phyloP scores from a whole-genome alignment of 2,329 filamentous ascomycete species.

The Cytospora piceae region DNA sequence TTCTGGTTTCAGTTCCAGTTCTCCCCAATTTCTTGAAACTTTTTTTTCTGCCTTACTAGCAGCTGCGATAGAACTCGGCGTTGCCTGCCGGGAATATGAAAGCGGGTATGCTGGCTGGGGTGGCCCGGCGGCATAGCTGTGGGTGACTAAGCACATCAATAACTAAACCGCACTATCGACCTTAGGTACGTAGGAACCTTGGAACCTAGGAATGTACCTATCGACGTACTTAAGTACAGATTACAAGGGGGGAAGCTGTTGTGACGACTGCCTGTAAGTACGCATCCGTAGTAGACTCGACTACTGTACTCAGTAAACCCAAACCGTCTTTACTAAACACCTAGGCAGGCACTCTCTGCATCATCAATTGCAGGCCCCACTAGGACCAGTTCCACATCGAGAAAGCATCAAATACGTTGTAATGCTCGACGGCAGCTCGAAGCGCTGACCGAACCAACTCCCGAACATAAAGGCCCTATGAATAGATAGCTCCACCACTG shows the following conservation, averaged over 20 bases:
- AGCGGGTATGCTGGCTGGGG: too few species aligned
- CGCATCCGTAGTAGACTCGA: neutral
- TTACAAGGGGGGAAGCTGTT: neutral
- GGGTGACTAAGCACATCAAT: neutral
- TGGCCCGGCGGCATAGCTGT: too few species aligned
- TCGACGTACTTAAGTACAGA: too few species aligned
- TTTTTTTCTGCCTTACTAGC: constrained; percentile 25
- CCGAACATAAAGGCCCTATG: neutral
- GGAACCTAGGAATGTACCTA: too few species aligned
- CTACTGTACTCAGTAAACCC: neutral
- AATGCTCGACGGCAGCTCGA: neutral
- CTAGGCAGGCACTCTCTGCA: neutral
- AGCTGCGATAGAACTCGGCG: constrained; percentile 3
- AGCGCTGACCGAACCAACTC: neutral
- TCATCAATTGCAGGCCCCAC: neutral
- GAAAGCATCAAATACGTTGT: neutral
- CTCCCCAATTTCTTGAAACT: constrained; percentile 2
- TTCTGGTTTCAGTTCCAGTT: neutral
- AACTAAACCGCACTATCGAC: neutral
- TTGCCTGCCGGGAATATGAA: constrained; percentile 12
- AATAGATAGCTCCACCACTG: neutral
- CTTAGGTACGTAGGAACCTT: too few species aligned
- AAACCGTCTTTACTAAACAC: neutral
- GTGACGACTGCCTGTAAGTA: neutral
- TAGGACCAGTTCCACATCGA: neutral